Base-by-base conservation (phyloP, 228 moss, liverwort and hornwort species). In the Sphagnum magellanicum region DNA sequence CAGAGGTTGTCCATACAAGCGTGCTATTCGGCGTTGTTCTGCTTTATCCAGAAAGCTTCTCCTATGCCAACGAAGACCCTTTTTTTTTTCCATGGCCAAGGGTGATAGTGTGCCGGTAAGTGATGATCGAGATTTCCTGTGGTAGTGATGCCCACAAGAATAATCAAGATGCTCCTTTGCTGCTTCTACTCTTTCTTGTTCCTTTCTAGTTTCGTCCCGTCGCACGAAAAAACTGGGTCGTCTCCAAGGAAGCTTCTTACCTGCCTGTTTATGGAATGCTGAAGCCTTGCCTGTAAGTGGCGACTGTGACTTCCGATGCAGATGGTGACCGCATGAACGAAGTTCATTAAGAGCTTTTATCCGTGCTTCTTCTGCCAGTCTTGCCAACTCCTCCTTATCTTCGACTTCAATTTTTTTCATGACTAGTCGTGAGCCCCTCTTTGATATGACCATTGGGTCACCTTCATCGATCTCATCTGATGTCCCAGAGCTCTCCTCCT, bases 11-110 rank as follows among this genome's bases (percentile, higher is more conserved):
- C 66, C 69, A 66, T 79, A 79, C 6, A 85, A 60, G 16, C 32
- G 72, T 63, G 77, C 79, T 70, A 85, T 79, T 67, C 74, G 73
- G 5, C 66, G 70, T 66, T 77, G 77, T 70, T 82, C 79, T 8
- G 64, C 66, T 16, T 9, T 71, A n/a, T 66, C 63, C 73, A 82
- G 71, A 17, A 77, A 73, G 67, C 79, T 85, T 71, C 81, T 72
- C 73, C 73, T 75, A 32, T 62, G 67, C 85, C 85, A 85, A 12
- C 71, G 77, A 68, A 82, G 81, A 13, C 77, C 75, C 74, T 77
- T 82, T 4, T 3, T 0, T 60, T 71, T 85, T 51, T 85, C 79
- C 58, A 71, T 72, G 5, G 32, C 59, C 68, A 85, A 58, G 67
- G 6, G 62, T 13, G 77, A 79, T 52, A 68, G 55, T 10, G 9